Evolutionary conservation across 495 filamentous ascomycete species (phyloP), one percentile per base, ranked within the genome.

Genomic region (Penicillium psychrofluorescens): DNA sequence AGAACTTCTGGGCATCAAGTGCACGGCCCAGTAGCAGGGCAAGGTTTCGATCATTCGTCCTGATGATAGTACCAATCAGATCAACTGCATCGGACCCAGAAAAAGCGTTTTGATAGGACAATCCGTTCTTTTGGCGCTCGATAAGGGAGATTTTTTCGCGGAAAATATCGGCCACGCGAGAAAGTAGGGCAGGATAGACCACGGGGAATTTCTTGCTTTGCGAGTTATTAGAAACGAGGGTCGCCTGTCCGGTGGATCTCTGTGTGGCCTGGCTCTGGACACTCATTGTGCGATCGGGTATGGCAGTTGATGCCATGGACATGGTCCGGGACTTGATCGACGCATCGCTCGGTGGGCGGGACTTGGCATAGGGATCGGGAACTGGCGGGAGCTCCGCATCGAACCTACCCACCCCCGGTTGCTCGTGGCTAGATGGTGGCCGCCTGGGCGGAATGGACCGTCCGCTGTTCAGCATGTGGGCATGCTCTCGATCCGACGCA

Each of bases 1-100:
- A 99, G 64, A 97, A 96, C 63, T 97, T 99, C 64, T 99, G 94
- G 35, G 94, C 94, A 69, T 99, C 94, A 36, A 99, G 70, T 44
- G 90, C 87, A 50, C 94, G 78, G 36, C 94, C 94, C n/a, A 99
- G 66, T 9, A 99, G 79, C 43, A 99, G 70, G 34, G 94, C 92
- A 50, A 99, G 70, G 56, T 96, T 99, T 40, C 94, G 81, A 64
- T 99, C 94, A 9, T 84, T 95, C 0, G 94, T 99, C 62, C 91
- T 85, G 59, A 97, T 96, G 53, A 97, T 97, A 55, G 86, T 88
- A 2, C 84, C 81, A 40, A 99, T 88, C 50, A 95, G 71, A 64
- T 97, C 94, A 28, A 99, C 94, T 14, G 94, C 92, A 62, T 99
- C 92, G 27, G 85, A 79, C 43, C 94, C 94, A 37, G 85, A 87